Evolutionary conservation across 2,329 filamentous ascomycete genomes (phyloP).

Genomic region (Dissoconium aciculare): DNA sequence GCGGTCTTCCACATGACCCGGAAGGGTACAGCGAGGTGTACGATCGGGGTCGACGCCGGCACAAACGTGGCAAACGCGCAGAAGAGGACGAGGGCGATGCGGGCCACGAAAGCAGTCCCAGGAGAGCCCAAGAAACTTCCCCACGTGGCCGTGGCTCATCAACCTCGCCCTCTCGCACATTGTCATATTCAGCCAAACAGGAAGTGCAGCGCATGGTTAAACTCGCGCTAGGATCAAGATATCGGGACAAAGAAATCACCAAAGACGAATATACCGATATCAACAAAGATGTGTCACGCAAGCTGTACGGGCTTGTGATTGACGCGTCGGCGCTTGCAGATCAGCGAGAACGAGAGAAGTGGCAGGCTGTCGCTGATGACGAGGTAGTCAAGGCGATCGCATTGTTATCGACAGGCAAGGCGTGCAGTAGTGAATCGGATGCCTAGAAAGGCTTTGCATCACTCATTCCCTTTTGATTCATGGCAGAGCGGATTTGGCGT

Average conservation of each 20-base stretch:
- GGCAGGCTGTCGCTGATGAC: constrained; percentile 60
- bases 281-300: constrained; percentile 76
- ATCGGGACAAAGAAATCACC: constrained; percentile 61
- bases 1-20: constrained; percentile 12
- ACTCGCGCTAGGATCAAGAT: constrained; percentile 65
- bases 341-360: constrained; percentile 49
- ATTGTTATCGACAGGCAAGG: constrained; percentile 12
- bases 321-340: constrained; percentile 41
- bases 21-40: constrained; percentile 4
- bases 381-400: constrained; percentile 64
- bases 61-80: constrained; percentile 9
- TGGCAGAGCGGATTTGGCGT: too few relatives aligned
- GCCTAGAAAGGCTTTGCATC: too few relatives aligned
- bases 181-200: constrained; percentile 73
- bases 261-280: constrained; percentile 86
- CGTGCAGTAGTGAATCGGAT: constrained; percentile 1
- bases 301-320: constrained; percentile 58
- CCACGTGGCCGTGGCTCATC: constrained; percentile 12
- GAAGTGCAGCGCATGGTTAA: constrained; percentile 83
- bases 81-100: constrained; percentile 17
- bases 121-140: not conserved
- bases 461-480: too few relatives aligned
- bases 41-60: constrained; percentile 12
- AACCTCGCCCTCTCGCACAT: constrained; percentile 25
- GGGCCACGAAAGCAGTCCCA: too few relatives aligned